Conservation (phyloP, 2,329 filamentous ascomycete genomes). For the Alternaria consortialis region DNA sequence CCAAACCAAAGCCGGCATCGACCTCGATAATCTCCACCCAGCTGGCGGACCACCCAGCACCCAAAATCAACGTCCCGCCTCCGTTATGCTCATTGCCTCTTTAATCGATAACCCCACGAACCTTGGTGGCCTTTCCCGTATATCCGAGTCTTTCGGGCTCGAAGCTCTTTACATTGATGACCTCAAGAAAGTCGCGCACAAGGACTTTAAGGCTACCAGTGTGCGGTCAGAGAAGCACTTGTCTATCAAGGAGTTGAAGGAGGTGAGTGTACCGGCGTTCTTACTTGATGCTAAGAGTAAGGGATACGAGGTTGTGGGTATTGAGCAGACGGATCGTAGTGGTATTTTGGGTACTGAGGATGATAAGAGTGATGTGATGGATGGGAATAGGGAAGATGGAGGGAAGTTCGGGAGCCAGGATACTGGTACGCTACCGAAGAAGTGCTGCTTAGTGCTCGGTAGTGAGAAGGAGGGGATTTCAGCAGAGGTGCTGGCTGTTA, state of each 20-base stretch:
- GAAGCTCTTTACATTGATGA: slow-evolving; percentile 56
- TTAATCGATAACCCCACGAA: slow-evolving; percentile 62
- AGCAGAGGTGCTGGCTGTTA: slow-evolving; percentile 57
- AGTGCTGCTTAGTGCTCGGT: slow-evolving; percentile 58
- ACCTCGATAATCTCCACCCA: slow-evolving; percentile 40
- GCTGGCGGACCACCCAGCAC: slow-evolving; percentile 25
- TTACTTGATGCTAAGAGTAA: slow-evolving; percentile 54
- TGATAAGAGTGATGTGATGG: background rate
- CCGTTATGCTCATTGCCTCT: slow-evolving; percentile 60
- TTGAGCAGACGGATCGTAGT: slow-evolving; percentile 64
- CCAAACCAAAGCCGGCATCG: slow-evolving; percentile 63
- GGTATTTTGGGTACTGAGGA: slow-evolving; percentile 53
- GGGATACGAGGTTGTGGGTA: slow-evolving; percentile 61
- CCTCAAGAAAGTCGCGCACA: slow-evolving; percentile 52
- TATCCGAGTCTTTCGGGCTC: slow-evolving; percentile 62
- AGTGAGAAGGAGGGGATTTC: slow-evolving; percentile 63
- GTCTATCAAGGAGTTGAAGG: slow-evolving; percentile 53
- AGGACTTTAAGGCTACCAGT: slow-evolving; percentile 60
- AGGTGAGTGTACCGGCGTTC: slow-evolving; percentile 46
- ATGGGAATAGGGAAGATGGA: background rate
- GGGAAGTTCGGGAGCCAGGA: slow-evolving; percentile 6
- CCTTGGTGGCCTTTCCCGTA: slow-evolving; percentile 60
- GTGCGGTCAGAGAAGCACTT: slow-evolving; percentile 61
- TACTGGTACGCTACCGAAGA: slow-evolving; percentile 47
- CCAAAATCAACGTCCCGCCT: slow-evolving; percentile 36